phyloP scores from a whole-genome alignment of 495 filamentous ascomycete genomes.

The Penicillium simplicissimum region DNA sequence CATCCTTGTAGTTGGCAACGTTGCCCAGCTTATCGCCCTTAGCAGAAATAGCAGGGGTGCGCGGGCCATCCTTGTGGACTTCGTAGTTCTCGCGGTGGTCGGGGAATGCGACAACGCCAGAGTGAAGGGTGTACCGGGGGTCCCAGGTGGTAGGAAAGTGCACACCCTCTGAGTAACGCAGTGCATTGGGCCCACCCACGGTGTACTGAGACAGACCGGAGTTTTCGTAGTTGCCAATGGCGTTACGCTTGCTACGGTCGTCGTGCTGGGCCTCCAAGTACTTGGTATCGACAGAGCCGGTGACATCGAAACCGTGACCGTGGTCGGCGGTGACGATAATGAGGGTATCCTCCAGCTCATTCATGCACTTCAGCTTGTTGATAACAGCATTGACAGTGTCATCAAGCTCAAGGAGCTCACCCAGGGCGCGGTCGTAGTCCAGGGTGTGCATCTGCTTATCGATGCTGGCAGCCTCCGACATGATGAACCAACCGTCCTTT shows the following conservation, averaged over 20 bases:
- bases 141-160: constrained; percentile 77
- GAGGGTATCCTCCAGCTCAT: constrained; percentile 62
- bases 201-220: constrained; percentile 72
- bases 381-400: constrained; percentile 70
- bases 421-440: constrained; percentile 74
- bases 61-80: constrained; percentile 57
- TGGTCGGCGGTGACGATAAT: constrained; percentile 75
- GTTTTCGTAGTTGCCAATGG: constrained; percentile 65
- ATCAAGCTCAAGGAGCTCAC: constrained; percentile 74
- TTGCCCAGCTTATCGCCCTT: constrained; percentile 47
- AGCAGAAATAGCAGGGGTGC: constrained; percentile 50
- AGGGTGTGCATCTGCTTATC: constrained; percentile 80
- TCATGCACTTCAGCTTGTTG: constrained; percentile 55
- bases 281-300: constrained; percentile 53
- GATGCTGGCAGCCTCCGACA: constrained; percentile 74
- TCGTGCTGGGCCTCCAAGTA: constrained; percentile 60
- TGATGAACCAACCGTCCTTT: constrained; percentile 73
- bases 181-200: constrained; percentile 36
- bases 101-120: constrained; percentile 62
- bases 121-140: constrained; percentile 70
- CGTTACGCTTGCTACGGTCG: constrained; percentile 64
- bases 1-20: constrained; percentile 62
- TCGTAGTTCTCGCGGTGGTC: constrained; percentile 68
- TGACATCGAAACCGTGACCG: constrained; percentile 73
- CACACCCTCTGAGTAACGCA: constrained; percentile 60